These are phyloP conservation scores for Acanthamoeba rhysodes DNA, from an alignment of 208 protist genomes.

Conservation along the genomic window DNA sequence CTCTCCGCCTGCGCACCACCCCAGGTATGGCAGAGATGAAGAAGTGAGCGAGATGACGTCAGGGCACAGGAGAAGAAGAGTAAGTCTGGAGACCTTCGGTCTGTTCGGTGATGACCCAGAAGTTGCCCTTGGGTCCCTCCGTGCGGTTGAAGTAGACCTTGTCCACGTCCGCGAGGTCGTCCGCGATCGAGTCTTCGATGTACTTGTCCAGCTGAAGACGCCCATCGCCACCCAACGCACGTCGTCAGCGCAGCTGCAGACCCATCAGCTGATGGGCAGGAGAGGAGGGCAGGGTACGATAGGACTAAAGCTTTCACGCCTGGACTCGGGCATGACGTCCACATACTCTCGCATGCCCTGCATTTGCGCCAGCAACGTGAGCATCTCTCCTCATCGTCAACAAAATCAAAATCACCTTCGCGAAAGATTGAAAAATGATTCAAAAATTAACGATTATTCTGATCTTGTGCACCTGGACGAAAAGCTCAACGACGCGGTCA, in stretches of 20 bases:
- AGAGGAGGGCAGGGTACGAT: not conserved
- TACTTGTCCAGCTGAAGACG: not conserved
- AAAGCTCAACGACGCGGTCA: conserved; percentile 14
- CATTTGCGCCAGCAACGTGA: not conserved
- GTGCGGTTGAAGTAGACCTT: not conserved
- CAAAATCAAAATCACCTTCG: too few species aligned
- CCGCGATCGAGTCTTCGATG: conserved; percentile 26
- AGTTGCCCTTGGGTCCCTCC: conserved; percentile 16
- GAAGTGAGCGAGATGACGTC: not conserved
- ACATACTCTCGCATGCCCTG: conserved; percentile 39
- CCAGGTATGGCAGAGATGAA: too few species aligned
- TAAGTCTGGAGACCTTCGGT: not conserved
- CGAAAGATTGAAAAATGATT: not conserved
- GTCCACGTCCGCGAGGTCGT: not conserved
- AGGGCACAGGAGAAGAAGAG: too few species aligned
- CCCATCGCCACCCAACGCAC: not conserved
- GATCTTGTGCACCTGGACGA: not conserved
- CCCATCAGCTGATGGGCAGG: not conserved
- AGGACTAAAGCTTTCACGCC: not conserved
- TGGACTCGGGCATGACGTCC: not conserved
- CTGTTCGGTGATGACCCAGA: conserved; percentile 7
- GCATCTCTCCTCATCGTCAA: not conserved
- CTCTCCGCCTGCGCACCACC: not conserved
- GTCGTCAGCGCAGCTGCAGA: not conserved
- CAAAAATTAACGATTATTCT: not conserved